Evolutionary conservation across 1,284 basidiomycete species (phyloP).

Genomic region (Sanghuangporus sanghuang): DNA sequence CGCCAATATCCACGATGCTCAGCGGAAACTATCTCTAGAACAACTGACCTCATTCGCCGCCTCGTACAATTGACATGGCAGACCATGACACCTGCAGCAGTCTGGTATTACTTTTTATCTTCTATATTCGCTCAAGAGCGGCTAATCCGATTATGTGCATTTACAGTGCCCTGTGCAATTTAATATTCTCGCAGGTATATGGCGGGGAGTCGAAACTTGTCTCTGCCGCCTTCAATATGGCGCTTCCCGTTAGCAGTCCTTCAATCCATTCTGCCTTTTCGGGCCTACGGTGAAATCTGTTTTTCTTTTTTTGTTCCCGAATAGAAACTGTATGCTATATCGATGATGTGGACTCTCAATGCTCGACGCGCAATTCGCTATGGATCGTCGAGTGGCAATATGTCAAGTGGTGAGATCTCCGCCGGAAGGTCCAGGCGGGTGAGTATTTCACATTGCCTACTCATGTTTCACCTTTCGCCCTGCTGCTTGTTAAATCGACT

Average conservation of each 20-base stretch:
- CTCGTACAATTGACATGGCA: constrained; percentile 33
- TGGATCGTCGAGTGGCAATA: neutral
- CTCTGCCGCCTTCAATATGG: constrained; percentile 26
- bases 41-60: constrained; percentile 23
- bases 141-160: neutral
- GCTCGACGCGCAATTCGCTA: constrained; percentile 16
- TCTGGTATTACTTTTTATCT: constrained; percentile 25
- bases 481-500: neutral
- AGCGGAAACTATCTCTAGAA: neutral
- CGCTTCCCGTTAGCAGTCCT: constrained; percentile 21
- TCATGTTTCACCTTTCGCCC: neutral
- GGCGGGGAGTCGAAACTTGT: constrained; percentile 23
- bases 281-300: neutral
- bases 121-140: neutral
- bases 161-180: constrained; percentile 29
- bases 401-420: neutral
- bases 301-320: neutral
- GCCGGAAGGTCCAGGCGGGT: neutral
- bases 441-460: neutral
- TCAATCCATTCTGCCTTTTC: neutral
- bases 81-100: constrained; percentile 30
- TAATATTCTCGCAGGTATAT: constrained; percentile 31
- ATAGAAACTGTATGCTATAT: constrained; percentile 27
- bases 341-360: constrained; percentile 22
- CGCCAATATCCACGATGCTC: neutral